phyloP scores from a whole-genome alignment of 108 stramenopile genomes.

The Pseudonitzschia delicatissima region DNA sequence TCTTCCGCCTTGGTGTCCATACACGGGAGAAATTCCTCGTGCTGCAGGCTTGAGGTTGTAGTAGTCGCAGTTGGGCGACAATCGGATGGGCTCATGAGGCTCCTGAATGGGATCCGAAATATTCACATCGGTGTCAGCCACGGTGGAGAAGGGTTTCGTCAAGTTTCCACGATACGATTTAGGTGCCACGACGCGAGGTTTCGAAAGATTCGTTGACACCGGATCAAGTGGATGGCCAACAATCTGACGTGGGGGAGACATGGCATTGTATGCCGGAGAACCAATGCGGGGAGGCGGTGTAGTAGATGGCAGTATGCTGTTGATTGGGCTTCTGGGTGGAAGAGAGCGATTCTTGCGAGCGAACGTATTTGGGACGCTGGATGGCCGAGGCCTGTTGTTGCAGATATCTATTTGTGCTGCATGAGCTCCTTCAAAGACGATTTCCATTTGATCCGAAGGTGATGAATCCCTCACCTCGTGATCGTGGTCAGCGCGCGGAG shows the following conservation, averaged over 20 bases:
- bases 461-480: constrained; percentile 21
- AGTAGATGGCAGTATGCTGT: constrained; percentile 17
- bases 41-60: constrained; percentile 14
- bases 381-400: constrained; percentile 13
- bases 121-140: too few relatives aligned
- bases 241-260: constrained; percentile 36
- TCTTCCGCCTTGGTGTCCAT: constrained; percentile 2
- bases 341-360: constrained; percentile 31
- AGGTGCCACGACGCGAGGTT: constrained; percentile 21
- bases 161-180: not conserved
- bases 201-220: constrained; percentile 17
- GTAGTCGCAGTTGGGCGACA: constrained; percentile 19
- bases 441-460: constrained; percentile 19
- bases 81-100: constrained; percentile 19
- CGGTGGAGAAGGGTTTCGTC: not conserved
- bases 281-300: constrained; percentile 24
- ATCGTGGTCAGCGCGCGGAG: constrained; percentile 15
- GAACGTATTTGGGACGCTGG: constrained; percentile 10
- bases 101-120: constrained; percentile 4
- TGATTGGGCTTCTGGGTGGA: constrained; percentile 37
- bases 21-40: constrained; percentile 18
- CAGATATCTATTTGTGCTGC: constrained; percentile 6
- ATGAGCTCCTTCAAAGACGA: constrained; percentile 37
- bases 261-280: constrained; percentile 19
- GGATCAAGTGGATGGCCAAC: constrained; percentile 25